A percentile compares a stretch with the other conserved stretches of the same genome.
These are phyloP conservation scores for Triglochin maritima DNA, from an alignment of 106 monocot species.

Conservation along the genomic window DNA sequence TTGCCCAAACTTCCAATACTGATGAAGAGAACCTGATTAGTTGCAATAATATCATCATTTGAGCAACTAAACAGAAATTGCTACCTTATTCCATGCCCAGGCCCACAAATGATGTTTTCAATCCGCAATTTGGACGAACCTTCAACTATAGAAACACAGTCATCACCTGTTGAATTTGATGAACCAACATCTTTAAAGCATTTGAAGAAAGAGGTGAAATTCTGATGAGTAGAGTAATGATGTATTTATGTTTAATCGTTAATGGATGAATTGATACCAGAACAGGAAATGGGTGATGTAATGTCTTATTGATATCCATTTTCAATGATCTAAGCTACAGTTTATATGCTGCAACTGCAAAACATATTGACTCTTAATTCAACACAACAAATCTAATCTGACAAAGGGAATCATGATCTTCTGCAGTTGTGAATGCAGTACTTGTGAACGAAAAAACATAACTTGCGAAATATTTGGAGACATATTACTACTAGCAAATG, in stretches of 20 bases:
- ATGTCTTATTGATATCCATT: too few relatives aligned
- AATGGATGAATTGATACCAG: too few relatives aligned
- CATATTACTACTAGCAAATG: too few relatives aligned
- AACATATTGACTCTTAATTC: too few relatives aligned
- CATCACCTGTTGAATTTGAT: slow-evolving; percentile 44
- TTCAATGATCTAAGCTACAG: too few relatives aligned
- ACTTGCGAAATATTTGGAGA: too few relatives aligned
- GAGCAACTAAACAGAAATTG: neutral
- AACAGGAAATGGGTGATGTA: too few relatives aligned
- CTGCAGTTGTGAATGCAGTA: too few relatives aligned
- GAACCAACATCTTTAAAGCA: neutral
- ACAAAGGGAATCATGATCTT: too few relatives aligned
- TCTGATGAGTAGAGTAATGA: neutral
- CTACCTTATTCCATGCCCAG: slow-evolving; percentile 90
- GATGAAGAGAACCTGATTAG: neutral
- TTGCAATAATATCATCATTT: neutral
- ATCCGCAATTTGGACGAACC: slow-evolving; percentile 38
- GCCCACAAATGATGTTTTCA: slow-evolving; percentile 53
- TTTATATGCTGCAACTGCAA: too few relatives aligned
- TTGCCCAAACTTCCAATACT: slow-evolving; percentile 87
- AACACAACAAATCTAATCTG: too few relatives aligned
- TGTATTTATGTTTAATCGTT: neutral
- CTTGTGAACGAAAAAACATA: too few relatives aligned
- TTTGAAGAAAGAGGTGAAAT: neutral
- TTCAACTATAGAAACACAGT: slow-evolving; percentile 67